These are phyloP conservation scores for Magnusiomyces ingens DNA, from an alignment of 1,139 yeast genomes.

Conservation along the genomic window DNA sequence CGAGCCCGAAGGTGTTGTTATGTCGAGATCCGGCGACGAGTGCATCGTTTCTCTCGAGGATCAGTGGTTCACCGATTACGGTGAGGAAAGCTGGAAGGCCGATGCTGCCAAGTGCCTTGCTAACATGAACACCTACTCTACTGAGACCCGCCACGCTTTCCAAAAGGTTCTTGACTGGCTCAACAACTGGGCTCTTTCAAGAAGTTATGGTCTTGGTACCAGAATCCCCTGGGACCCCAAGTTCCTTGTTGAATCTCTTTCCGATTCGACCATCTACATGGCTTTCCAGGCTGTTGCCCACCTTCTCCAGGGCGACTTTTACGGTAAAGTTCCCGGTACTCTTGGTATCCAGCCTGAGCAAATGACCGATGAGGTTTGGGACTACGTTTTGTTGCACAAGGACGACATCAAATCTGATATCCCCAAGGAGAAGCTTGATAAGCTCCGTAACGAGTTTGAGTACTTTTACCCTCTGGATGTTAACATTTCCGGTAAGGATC, in stretches of 20 bases:
- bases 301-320: conserved; percentile 77
- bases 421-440: conserved; percentile 59
- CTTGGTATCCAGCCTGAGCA: conserved; percentile 72
- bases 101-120: conserved; percentile 77
- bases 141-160: conserved; percentile 86
- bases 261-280: conserved; percentile 95
- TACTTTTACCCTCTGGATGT: conserved; percentile 91
- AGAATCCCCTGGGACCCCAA: conserved; percentile 96
- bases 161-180: conserved; percentile 96
- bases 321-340: conserved; percentile 70
- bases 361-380: conserved; percentile 91
- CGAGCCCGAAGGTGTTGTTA: conserved; percentile 87
- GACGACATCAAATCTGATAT: conserved; percentile 54
- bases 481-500: conserved; percentile 92
- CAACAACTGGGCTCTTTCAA: conserved; percentile 96
- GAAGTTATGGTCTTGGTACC: conserved; percentile 95
- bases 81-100: conserved; percentile 89
- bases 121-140: conserved; percentile 68
- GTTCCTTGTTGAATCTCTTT: conserved; percentile 87
- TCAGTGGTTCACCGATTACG: conserved; percentile 98
- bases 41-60: conserved; percentile 97
- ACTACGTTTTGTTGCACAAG: conserved; percentile 74
- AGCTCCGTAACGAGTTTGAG: conserved; percentile 86
- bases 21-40: conserved; percentile 94
- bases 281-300: conserved; percentile 90